These are phyloP conservation scores for Agaricus subrufescens DNA, from an alignment of 768 basidiomycete species.

Conservation along the genomic window DNA sequence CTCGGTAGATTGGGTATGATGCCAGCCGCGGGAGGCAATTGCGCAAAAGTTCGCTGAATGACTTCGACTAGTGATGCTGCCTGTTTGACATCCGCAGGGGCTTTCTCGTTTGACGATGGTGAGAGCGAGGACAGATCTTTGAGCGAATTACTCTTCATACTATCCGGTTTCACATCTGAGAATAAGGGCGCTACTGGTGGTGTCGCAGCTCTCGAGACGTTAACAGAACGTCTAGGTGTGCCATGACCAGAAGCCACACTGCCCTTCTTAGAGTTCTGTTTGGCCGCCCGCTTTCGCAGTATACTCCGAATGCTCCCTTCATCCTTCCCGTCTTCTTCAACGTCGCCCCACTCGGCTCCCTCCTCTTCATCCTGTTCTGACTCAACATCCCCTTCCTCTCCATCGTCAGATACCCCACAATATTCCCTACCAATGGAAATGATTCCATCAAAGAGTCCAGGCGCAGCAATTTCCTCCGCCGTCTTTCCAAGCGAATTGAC, in stretches of 20 bases:
- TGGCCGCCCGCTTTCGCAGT: constrained; percentile 27
- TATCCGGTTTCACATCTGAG: background rate
- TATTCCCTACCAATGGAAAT: constrained; percentile 14
- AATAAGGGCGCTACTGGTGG: constrained; percentile 17
- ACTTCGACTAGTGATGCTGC: constrained; percentile 58
- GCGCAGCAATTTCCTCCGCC: constrained; percentile 51
- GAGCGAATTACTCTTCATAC: background rate
- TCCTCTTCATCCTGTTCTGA: constrained; percentile 61
- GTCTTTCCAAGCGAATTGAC: constrained; percentile 71
- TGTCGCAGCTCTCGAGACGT: constrained; percentile 28
- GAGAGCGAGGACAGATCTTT: constrained; percentile 5
- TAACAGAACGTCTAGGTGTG: constrained; percentile 24
- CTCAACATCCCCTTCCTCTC: constrained; percentile 38
- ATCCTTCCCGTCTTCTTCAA: constrained; percentile 12
- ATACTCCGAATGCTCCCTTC: constrained; percentile 30
- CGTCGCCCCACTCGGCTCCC: constrained; percentile 21
- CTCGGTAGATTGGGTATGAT: constrained; percentile 30
- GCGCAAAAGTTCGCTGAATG: constrained; percentile 72
- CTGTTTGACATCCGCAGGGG: constrained; percentile 37
- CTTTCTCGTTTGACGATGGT: constrained; percentile 21
- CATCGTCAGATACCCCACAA: constrained; percentile 18
- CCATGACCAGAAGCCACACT: constrained; percentile 15
- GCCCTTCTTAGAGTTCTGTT: constrained; percentile 17
- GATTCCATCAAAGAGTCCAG: constrained; percentile 41
- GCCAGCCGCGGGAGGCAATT: constrained; percentile 52